Base-by-base conservation (phyloP, 2,329 filamentous ascomycete genomes). In the Xylaria sp. region DNA sequence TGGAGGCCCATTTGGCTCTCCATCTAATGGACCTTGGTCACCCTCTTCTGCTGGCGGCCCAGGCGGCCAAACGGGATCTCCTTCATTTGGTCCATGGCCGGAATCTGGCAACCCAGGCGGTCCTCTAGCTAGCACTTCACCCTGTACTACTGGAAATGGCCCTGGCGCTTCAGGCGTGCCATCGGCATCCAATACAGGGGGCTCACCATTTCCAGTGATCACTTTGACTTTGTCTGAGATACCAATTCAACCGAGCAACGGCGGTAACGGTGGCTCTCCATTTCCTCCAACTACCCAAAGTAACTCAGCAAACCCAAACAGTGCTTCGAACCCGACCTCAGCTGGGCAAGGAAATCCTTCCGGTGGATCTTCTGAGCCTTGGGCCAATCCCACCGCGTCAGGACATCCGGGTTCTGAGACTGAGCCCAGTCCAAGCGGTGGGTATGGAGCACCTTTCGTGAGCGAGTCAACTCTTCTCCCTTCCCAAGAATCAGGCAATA, bases 161-260 rank as follows among this genome's bases (percentile, higher is more conserved):
- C 13, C 50, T 36, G 51, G 56, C 11, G 44, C 59, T 29, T 62
- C 64, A 20, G 51, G 55, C 15, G 22, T 22, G 6, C 50, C 65
- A 42, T 50, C 61, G 5, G 11, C 42, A 55, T 59, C 66, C n/a
- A 62, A 66, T 39, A 67, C 68, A 49, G 72, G 64, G 49, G 61
- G 68, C 31, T 62, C 63, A 22, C 66, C 66, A 51, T 63, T 71
- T 22, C 72, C 73, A 53, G 72, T 72, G 13, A 67, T 73, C 55
- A 75, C 73, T 29, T 38, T 74, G n/a, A 73, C 73, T 20, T 55
- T 68, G 11, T 73, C 73, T 67, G 67, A 69, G 15, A 15, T 65
- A n/a, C 45, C 64, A 38, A 33, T 45, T 38, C 57, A 51, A 57
- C 63, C 65, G 6, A 67, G 62, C 44, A 59, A 36, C 22, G 22